Evolutionary conservation across 352 stramenopile genomes (phyloP), one percentile per base, ranked within the genome.

Genomic region (Globisporangium cederbergense): DNA sequence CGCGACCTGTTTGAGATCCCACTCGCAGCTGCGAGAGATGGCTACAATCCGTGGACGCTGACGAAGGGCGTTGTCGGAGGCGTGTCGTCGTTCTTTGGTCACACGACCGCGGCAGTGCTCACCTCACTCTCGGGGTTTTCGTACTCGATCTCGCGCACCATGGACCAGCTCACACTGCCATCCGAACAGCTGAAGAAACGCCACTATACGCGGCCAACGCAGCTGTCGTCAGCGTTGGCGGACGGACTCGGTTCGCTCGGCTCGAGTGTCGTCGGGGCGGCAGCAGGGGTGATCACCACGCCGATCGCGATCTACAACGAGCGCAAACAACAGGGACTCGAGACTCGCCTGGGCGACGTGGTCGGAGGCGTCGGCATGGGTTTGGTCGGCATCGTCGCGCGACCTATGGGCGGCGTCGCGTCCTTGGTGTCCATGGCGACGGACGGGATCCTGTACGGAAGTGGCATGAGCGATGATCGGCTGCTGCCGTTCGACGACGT

Each of bases 1-100:
- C 78, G 79, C n/a, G 79, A 93, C 64, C 63, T 95, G 22, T 82
- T 95, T 54, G 81, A 91, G 68, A 89, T 93, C 22, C 86, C 86
- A 2, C 62, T 93, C 3, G 73, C 81, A 13, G 81, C 83, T 5
- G 81, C 77, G n/a, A 66, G 72, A 60, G 77, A 90, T 59, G 84
- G 86, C 16, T 93, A 91, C 73, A 91, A 77, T 61, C 86, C 86
- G 46, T 92, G 82, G 81, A 71, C 76, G 16, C 65, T 95, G 30
- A 92, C 81, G 2, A 89, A 90, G 51, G 86, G 84, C 4, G 70
- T 95, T 3, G 62, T 89, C 28, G 74, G 76, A 16, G 86, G 86
- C 51, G 72, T 91, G 18, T 72, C 70, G n/a, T 93, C 84, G 30
- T 87, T 93, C 52, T 62, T 88, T n/a, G 75, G 83, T 0, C 86